Evolutionary conservation across 106 monocot genomes (phyloP).

Genomic region (Xerophyta viscosa): DNA sequence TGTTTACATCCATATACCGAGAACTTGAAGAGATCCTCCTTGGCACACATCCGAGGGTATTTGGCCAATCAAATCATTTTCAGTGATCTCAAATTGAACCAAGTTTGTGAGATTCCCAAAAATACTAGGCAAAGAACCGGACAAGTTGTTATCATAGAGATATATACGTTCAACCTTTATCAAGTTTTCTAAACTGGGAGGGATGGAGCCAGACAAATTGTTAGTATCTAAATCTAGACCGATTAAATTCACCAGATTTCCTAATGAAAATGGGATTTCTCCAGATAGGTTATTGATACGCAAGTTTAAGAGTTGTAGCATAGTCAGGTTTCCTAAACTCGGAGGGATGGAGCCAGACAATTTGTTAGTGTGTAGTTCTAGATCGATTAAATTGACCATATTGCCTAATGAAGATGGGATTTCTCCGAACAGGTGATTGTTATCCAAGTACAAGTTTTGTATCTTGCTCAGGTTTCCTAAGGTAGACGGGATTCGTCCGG

Average conservation of each 20-base stretch:
- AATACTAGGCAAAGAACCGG: background rate
- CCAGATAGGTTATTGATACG: too few species aligned
- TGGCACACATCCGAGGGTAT: constrained; percentile 5
- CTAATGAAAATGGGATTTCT: too few species aligned
- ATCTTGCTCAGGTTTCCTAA: background rate
- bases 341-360: constrained; percentile 5
- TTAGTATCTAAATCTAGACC: too few species aligned
- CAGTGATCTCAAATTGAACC: background rate
- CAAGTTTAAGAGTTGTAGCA: too few species aligned
- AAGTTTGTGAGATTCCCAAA: constrained; percentile 4
- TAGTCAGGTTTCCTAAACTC: too few species aligned
- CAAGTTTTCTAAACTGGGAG: too few species aligned
- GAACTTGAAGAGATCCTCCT: constrained; percentile 5
- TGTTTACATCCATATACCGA: constrained; percentile 1
- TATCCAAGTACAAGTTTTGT: background rate
- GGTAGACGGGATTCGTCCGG: background rate
- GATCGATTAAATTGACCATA: background rate
- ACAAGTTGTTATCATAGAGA: constrained; percentile 4
- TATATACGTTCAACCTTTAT: too few species aligned
- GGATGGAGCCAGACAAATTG: too few species aligned
- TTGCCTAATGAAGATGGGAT: background rate
- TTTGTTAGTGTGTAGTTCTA: background rate
- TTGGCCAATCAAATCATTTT: background rate
- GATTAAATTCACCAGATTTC: background rate
- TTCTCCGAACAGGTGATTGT: background rate